Evolutionary conservation across 495 filamentous ascomycete genomes (phyloP), one percentile per base, ranked within the genome.

Genomic region (Aspergillus sclerotioniger): DNA sequence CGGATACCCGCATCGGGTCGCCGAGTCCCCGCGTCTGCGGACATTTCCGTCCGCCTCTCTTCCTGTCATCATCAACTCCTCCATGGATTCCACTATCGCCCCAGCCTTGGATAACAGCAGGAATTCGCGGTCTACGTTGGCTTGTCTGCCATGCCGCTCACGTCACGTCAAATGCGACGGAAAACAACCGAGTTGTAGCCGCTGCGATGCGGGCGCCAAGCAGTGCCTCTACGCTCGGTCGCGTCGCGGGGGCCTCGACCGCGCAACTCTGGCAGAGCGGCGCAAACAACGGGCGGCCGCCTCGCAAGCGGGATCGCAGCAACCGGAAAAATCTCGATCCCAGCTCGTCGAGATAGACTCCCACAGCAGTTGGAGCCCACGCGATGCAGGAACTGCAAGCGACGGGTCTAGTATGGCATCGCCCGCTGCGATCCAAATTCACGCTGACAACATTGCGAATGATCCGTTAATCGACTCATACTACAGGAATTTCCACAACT

Each of bases 141-240:
- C 67, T 25, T 69, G 67, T 55, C 21, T 61, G 12, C 51, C 64
- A 6, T 69, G 67, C 58, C 67, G 67, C 37, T 61, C 55, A 8
- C 56, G 59, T 1, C 67, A 69, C 43, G 10, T 65, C 0, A 59
- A 60, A 55, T 68, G 39, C 75, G 80, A 69, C 39, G 62, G 51
- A 0, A 53, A 31, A 15, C 46, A 29, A 33, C 67, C 67, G 9
- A 21, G 4, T 8, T 69, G 67, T 52, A 62, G 53, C 32, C 68
- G 80, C 15, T 84, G 82, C 56, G 52, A 57, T n/a, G 67, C 66
- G 13, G 67, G 73, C 51, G 68, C 69, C 41, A 70, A 71, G 51
- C 61, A 73, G n/a, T 83, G 81, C 55, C 64, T 65, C 31, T 83
- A 82, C 62, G 65, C 73, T 8, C 73, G 75, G 45, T 82, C 79